These are phyloP conservation scores for Metschnikowia shivogae DNA, from an alignment of 805 yeast species.

Conservation along the genomic window DNA sequence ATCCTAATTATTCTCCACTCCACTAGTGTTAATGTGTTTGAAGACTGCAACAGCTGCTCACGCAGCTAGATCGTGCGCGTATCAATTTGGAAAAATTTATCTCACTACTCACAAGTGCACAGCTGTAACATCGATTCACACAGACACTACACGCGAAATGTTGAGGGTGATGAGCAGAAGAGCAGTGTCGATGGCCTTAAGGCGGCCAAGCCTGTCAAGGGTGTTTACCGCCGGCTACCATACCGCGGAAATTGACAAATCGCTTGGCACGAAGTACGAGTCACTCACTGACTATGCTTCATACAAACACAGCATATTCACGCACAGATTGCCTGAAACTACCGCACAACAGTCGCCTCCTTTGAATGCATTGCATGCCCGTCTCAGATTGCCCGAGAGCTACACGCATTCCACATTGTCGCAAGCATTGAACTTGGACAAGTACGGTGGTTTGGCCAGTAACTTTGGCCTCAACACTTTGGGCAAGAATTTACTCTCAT, in stretches of 20 bases:
- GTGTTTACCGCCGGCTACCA: constrained; percentile 17
- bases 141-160: constrained; percentile 8
- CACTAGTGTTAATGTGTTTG: not conserved
- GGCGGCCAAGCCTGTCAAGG: constrained; percentile 8
- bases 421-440: constrained; percentile 66
- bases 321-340: constrained; percentile 44
- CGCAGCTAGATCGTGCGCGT: constrained; percentile 1
- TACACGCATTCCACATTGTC: constrained; percentile 68
- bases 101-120: not conserved
- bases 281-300: constrained; percentile 36
- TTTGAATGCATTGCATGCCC: constrained; percentile 72
- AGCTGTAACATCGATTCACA: not conserved
- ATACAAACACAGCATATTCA: constrained; percentile 38
- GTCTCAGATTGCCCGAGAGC: constrained; percentile 59
- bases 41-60: not conserved
- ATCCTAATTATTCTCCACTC: not conserved
- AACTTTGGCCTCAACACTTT: constrained; percentile 77
- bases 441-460: constrained; percentile 48
- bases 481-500: constrained; percentile 74
- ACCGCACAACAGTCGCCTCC: constrained; percentile 59
- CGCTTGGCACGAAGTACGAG: constrained; percentile 30
- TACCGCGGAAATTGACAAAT: constrained; percentile 21
- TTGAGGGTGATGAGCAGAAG: constrained; percentile 16
- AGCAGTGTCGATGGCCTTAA: constrained; percentile 4
- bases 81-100: constrained; percentile 5